Conservation (phyloP, 495 filamentous ascomycete species). For the Aspergillus asperescens region DNA sequence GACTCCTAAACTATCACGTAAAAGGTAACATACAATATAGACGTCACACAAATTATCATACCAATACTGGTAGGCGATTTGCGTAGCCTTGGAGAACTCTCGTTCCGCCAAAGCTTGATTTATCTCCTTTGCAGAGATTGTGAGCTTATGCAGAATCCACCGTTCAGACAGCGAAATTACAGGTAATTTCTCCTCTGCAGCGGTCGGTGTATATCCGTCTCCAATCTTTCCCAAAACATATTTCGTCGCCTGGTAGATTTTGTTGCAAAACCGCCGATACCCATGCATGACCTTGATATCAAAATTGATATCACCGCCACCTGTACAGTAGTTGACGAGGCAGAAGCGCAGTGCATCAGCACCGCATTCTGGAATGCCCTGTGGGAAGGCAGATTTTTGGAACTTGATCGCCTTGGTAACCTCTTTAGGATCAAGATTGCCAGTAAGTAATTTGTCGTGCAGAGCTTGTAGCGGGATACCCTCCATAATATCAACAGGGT, state of each 20-base stretch:
- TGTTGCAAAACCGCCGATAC: conserved; percentile 85
- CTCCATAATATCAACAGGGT: conserved; percentile 73
- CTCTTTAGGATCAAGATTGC: conserved; percentile 73
- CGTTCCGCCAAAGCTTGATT: conserved; percentile 63
- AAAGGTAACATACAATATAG: too few species aligned
- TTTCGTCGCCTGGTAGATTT: conserved; percentile 88
- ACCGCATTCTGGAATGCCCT: conserved; percentile 83
- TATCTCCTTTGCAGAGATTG: conserved; percentile 62
- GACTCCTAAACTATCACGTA: too few species aligned
- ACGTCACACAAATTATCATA: conserved; percentile 62
- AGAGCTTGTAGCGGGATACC: conserved; percentile 63
- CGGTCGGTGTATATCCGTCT: conserved; percentile 61
- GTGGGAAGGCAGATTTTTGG: conserved; percentile 70
- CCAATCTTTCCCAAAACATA: conserved; percentile 75
- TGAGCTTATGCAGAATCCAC: conserved; percentile 84
- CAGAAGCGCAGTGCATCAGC: conserved; percentile 80
- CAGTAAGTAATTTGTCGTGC: conserved; percentile 61
- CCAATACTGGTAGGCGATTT: conserved; percentile 63
- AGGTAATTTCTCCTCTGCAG: conserved; percentile 53
- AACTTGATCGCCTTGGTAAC: conserved; percentile 66
- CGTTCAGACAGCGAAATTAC: conserved; percentile 67
- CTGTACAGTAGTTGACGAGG: conserved; percentile 76
- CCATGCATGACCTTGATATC: conserved; percentile 79
- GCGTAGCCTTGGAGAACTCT: conserved; percentile 64
- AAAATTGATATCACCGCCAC: conserved; percentile 76